Conservation (phyloP, 306 rosid species). For the Rosa persica region DNA sequence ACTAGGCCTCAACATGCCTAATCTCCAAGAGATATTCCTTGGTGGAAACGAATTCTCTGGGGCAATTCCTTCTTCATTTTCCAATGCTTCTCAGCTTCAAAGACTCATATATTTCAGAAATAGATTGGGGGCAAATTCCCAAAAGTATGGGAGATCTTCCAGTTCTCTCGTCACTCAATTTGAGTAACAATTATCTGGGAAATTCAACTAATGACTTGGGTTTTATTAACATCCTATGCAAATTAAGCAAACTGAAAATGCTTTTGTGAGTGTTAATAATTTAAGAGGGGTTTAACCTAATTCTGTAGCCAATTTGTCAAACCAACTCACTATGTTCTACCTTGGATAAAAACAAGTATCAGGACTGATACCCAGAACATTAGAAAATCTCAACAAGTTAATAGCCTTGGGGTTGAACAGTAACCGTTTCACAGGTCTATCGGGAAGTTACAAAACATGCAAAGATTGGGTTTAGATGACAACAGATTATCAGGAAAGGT, state of each 20-base stretch:
- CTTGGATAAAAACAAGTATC: slow-evolving; percentile 14
- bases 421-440: slow-evolving; percentile 28
- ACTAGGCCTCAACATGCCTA: slow-evolving; percentile 29
- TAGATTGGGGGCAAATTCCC: slow-evolving; percentile 31
- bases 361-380: slow-evolving; percentile 25
- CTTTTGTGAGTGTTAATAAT: slow-evolving; percentile 13
- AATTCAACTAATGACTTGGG: slow-evolving; percentile 29
- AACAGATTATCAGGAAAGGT: slow-evolving; percentile 29
- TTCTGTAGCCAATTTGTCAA: slow-evolving; percentile 32
- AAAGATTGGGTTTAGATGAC: not conserved
- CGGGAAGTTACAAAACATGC: slow-evolving; percentile 24
- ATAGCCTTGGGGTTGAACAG: not conserved
- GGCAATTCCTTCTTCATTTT: slow-evolving; percentile 33
- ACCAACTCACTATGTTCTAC: not conserved
- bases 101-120: too few species aligned
- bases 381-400: slow-evolving; percentile 27
- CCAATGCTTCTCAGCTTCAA: slow-evolving; percentile 29
- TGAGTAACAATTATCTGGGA: slow-evolving; percentile 22
- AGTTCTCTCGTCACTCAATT: too few species aligned
- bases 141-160: not conserved
- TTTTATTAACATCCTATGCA: slow-evolving; percentile 26
- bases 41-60: slow-evolving; percentile 24
- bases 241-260: slow-evolving; percentile 17
- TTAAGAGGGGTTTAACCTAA: slow-evolving; percentile 44
- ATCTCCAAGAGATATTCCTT: slow-evolving; percentile 5